Evolutionary conservation across 2,329 filamentous ascomycete species (phyloP), one percentile per base, ranked within the genome.

Genomic region (Pseudogymnoascus sp.): DNA sequence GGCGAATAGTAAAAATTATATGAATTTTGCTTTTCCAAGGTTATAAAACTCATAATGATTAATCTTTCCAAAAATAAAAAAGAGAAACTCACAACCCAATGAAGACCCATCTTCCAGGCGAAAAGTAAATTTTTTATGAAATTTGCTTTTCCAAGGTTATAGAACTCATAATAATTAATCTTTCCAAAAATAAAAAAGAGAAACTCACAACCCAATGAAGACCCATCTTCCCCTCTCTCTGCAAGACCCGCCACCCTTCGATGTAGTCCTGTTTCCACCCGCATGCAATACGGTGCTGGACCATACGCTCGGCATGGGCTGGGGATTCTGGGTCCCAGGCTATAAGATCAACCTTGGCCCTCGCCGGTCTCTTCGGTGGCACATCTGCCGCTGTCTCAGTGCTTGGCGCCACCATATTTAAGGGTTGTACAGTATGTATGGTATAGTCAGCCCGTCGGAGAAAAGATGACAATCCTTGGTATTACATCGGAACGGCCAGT

Each of bases 231-330:
- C 68, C 67, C 2, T 26, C 58, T 38, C 63, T 55, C 61, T 71
- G 69, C 19, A 35, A 12, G 2, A 6, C 39, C 60, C 37, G 63
- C 68, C 65, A 68, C 16, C 45, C 41, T 63, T 68, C 66, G 2
- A 81, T 74, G 29, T 72, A 66, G 3, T 78, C 71, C 11, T 67
- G 62, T 41, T 74, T 71, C 78, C 78, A 81, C 14, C 77, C 77
- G 64, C 78, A 81, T 3, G 75, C 74, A 11, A 79, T 66, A 12
- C 79, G 75, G 67, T 81, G 78, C 29, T 75, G 71, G 39, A 73
- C 69, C 68, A 81, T 68, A 38, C 78, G 71, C 62, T 75, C 64
- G 35, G 72, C 68, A 61, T 81, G 78, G n/a, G 69, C 68, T 7
- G 71, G 70, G 49, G 72, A 76, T 14, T 66, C 67, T 8, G 75